Conservation (phyloP, 495 filamentous ascomycete genomes). For the Annulohypoxylon bovei region DNA sequence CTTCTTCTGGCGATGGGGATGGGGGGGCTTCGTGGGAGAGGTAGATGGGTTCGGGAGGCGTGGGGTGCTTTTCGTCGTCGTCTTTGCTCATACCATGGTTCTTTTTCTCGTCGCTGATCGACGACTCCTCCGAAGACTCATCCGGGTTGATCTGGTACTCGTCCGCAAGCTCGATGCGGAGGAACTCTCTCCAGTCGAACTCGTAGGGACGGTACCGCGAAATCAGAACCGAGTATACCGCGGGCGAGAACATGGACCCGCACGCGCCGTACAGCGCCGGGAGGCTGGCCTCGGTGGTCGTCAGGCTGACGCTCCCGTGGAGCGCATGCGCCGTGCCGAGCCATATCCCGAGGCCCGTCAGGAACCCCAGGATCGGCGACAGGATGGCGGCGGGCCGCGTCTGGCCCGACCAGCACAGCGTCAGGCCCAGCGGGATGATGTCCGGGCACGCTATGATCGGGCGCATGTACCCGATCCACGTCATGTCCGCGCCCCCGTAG, state of each 20-base stretch:
- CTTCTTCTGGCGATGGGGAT: background rate
- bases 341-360: constrained; percentile 78
- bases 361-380: constrained; percentile 75
- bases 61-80: background rate
- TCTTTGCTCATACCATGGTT: background rate
- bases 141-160: constrained; percentile 66
- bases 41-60: constrained; percentile 1
- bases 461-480: constrained; percentile 77
- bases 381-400: constrained; percentile 73
- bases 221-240: constrained; percentile 63
- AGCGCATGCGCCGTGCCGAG: constrained; percentile 77
- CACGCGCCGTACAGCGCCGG: constrained; percentile 80
- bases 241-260: constrained; percentile 68
- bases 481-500: constrained; percentile 61
- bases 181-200: constrained; percentile 62
- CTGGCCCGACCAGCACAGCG: constrained; percentile 78
- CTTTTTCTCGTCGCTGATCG: constrained; percentile 28
- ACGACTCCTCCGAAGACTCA: constrained; percentile 58
- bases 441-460: constrained; percentile 80
- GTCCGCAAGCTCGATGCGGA: constrained; percentile 50
- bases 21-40: constrained; percentile 8
- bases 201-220: constrained; percentile 55
- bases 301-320: constrained; percentile 73
- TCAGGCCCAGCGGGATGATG: constrained; percentile 78
- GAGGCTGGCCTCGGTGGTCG: constrained; percentile 73